Evolutionary conservation across 192 early-diverging fungal genomes (phyloP).

Genomic region (Coemansia javaensis): DNA sequence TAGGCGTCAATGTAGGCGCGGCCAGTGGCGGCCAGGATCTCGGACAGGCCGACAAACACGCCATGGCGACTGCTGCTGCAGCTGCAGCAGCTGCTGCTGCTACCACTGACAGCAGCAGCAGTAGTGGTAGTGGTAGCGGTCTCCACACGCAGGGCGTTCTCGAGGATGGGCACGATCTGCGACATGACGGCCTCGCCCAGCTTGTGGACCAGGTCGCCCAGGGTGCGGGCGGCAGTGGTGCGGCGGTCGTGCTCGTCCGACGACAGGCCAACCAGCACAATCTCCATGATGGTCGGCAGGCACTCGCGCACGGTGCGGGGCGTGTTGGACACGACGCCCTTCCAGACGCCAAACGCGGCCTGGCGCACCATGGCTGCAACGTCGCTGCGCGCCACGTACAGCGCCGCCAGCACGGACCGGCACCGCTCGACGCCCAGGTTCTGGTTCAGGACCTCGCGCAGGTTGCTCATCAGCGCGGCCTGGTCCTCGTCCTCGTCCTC

Average conservation of each 20-base stretch:
- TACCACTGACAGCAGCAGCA: too few relatives aligned
- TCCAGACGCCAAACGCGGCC: constrained; percentile 88
- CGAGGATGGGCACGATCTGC: constrained; percentile 88
- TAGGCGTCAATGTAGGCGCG: constrained; percentile 77
- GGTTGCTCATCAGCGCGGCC: constrained; percentile 25
- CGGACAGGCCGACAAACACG: constrained; percentile 87
- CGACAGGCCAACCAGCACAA: constrained; percentile 78
- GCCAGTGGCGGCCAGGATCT: constrained; percentile 85
- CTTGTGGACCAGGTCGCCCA: constrained; percentile 92
- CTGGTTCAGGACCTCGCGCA: constrained; percentile 56
- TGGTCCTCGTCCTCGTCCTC: constrained; percentile 34
- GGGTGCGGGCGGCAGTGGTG: constrained; percentile 80
- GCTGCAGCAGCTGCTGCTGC: too few relatives aligned
- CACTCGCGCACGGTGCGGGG: constrained; percentile 96
- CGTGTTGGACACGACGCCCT: constrained; percentile 90
- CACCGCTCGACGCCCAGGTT: constrained; percentile 84
- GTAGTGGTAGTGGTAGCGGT: too few relatives aligned
- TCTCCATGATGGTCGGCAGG: constrained; percentile 83
- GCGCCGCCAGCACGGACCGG: constrained; percentile 75
- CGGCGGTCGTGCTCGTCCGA: constrained; percentile 73
- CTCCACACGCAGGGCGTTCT: constrained; percentile 58
- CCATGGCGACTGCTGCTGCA: constrained; percentile 73
- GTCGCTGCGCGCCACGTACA: constrained; percentile 93
- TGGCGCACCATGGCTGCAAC: constrained; percentile 77
- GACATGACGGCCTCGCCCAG: constrained; percentile 86